Percentiles rank a stretch among this genome's conserved stretches.
Conservation (phyloP, 1,284 basidiomycete species). For the Ganoderma meredithae region DNA sequence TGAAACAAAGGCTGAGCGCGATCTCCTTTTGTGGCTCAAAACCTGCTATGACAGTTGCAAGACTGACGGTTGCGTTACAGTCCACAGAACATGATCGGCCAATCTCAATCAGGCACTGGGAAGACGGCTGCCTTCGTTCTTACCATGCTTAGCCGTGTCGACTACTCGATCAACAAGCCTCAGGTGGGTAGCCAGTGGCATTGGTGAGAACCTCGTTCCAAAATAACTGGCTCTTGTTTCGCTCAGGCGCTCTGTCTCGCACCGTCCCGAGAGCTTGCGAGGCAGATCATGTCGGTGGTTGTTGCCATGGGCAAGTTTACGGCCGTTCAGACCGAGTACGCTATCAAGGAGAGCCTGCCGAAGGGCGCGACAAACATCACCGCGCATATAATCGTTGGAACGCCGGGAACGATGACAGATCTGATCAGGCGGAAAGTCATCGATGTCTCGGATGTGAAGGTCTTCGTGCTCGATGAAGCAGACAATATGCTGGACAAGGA, state of each 20-base stretch:
- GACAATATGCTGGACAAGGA: conserved; percentile 99
- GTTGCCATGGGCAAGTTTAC: conserved; percentile 97
- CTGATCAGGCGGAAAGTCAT: conserved; percentile 79
- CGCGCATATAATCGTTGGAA: conserved; percentile 95
- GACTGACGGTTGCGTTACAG: conserved; percentile 49
- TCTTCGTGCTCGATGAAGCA: conserved; percentile 98
- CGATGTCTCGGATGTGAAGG: conserved; percentile 85
- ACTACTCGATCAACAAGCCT: conserved; percentile 84
- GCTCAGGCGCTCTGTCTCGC: conserved; percentile 89
- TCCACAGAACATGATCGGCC: conserved; percentile 98
- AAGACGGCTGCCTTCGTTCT: conserved; percentile 99
- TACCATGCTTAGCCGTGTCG: conserved; percentile 96
- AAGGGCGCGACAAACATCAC: conserved; percentile 76
- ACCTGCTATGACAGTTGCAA: conserved; percentile 10
- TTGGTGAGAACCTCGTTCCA: neutral
- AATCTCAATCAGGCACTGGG: conserved; percentile 98
- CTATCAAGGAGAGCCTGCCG: conserved; percentile 87
- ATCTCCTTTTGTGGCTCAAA: neutral
- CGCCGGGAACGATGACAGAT: conserved; percentile 94
- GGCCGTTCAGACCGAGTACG: conserved; percentile 90
- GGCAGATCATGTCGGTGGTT: conserved; percentile 97
- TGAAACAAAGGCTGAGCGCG: neutral
- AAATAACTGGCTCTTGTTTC: conserved; percentile 7
- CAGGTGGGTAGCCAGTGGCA: conserved; percentile 65
- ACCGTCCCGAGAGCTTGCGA: conserved; percentile 95